Evolutionary conservation across 768 basidiomycete genomes (phyloP).

Genomic region (Myochromella boudieri): DNA sequence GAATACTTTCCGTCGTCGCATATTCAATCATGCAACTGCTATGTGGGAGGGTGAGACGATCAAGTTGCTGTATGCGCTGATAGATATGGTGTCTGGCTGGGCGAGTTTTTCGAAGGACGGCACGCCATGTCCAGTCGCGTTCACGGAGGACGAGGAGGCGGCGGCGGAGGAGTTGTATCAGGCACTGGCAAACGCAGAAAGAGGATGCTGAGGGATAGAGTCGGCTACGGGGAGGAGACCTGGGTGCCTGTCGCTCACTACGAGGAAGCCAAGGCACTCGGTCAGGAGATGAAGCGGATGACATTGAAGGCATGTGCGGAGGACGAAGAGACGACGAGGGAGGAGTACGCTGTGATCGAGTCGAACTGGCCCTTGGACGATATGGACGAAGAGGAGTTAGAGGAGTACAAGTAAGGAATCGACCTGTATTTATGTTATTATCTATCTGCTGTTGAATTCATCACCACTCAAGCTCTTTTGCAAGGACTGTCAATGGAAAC

Average conservation of each 20-base stretch:
- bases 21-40: constrained; percentile 26
- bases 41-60: constrained; percentile 36
- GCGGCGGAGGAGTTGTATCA: constrained; percentile 25
- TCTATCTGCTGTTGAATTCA: not conserved
- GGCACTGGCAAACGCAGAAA: constrained; percentile 11
- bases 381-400: constrained; percentile 33
- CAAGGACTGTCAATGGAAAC: not conserved
- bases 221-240: constrained; percentile 24
- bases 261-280: constrained; percentile 26
- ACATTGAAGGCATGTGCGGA: constrained; percentile 18
- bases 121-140: constrained; percentile 30
- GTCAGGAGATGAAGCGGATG: constrained; percentile 20
- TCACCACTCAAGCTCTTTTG: too few relatives aligned
- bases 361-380: constrained; percentile 39
- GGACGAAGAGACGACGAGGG: constrained; percentile 16
- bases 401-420: constrained; percentile 3
- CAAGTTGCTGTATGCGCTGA: constrained; percentile 26
- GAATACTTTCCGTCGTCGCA: constrained; percentile 22
- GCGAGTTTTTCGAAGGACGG: constrained; percentile 20
- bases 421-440: not conserved
- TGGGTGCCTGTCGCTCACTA: constrained; percentile 32
- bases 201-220: constrained; percentile 16
- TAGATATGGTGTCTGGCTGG: constrained; percentile 26
- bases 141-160: constrained; percentile 24
- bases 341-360: constrained; percentile 28